Base-by-base conservation (phyloP, 495 filamentous ascomycete species). In the Xylaria acuta region DNA sequence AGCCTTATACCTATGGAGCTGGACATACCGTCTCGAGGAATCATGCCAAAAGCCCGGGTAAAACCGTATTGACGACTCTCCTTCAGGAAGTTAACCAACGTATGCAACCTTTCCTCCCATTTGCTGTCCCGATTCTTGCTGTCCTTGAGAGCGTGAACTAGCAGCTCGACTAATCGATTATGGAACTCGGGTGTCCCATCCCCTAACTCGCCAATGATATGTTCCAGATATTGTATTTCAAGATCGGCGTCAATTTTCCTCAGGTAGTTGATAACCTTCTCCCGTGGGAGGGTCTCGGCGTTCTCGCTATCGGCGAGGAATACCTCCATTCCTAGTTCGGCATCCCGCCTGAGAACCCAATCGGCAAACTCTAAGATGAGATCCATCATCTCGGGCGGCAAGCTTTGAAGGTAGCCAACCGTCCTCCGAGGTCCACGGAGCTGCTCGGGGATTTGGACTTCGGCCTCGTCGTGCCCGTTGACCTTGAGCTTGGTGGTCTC, bases 301-400 rank as follows among this genome's bases (percentile, higher is more conserved):
- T 97, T 97, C 76, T 97, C 94, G 18, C 94, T 94, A 78, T 99
- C 97, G 8, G 93, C 92, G 1, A 97, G 78, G 82, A 99, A 99
- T 5, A 98, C 86, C 70, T 98, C 94, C 95, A 99, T 97, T 20
- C 91, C 94, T n/a, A 94, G 79, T 2, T 90, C 86, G 3, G 92
- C 88, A 73, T 96, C 87, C 34, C 84, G 86, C 59, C 85, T 83
- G 30, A 98, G 75, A 0, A 96, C 94, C 96, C 96, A 98, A 73
- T 93, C 90, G 0, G 90, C 91, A 74, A 97, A 97, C 76, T 98
- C 94, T 18, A 98, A 86, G 32, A 98, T 95, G 40, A 98, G 85
- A 74, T 97, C 94, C 69, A 97, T 94, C 82, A 94, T 88, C 68
- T 95, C 92, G 0, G 95, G 91, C 4, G 94, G 90, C 14, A 99